These are phyloP conservation scores for Claviceps capensis DNA, from an alignment of 2,329 filamentous ascomycete species.

Conservation along the genomic window DNA sequence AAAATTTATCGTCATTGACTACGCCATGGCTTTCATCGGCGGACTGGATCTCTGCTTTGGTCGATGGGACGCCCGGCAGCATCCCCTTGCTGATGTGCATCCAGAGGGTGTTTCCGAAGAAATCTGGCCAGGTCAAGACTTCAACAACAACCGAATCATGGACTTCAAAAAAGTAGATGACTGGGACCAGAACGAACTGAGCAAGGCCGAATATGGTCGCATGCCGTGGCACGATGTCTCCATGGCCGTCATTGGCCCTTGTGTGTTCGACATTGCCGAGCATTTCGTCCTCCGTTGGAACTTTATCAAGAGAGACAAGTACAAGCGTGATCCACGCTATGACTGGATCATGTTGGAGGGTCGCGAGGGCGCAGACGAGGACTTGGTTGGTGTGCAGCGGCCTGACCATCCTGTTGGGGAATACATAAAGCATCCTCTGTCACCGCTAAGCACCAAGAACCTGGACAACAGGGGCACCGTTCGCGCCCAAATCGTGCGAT, in stretches of 20 bases:
- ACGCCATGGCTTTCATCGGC: constrained; percentile 80
- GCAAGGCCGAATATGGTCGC: constrained; percentile 78
- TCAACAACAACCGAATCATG: constrained; percentile 94
- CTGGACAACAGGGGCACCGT: constrained; percentile 56
- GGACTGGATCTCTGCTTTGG: constrained; percentile 93
- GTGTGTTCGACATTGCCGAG: constrained; percentile 86
- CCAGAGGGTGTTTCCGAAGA: constrained; percentile 70
- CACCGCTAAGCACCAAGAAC: constrained; percentile 53
- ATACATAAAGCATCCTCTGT: constrained; percentile 69
- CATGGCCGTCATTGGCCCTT: constrained; percentile 82
- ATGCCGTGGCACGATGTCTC: constrained; percentile 98
- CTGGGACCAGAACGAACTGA: constrained; percentile 87
- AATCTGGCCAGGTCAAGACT: constrained; percentile 90
- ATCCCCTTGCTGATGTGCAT: constrained; percentile 76
- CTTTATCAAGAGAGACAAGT: constrained; percentile 93
- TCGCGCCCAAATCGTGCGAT: constrained; percentile 74
- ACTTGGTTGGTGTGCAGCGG: constrained; percentile 75
- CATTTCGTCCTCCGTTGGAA: constrained; percentile 95
- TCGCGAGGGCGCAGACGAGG: constrained; percentile 63
- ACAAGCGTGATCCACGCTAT: constrained; percentile 73
- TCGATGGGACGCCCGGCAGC: constrained; percentile 80
- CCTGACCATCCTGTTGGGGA: constrained; percentile 82
- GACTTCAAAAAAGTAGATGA: constrained; percentile 85
- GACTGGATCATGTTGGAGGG: constrained; percentile 77
- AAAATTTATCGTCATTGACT: constrained; percentile 93